A percentile compares a stretch with the other conserved stretches of the same genome.
phyloP scores from a whole-genome alignment of 805 yeast species.

The Yarrowia divulgata region DNA sequence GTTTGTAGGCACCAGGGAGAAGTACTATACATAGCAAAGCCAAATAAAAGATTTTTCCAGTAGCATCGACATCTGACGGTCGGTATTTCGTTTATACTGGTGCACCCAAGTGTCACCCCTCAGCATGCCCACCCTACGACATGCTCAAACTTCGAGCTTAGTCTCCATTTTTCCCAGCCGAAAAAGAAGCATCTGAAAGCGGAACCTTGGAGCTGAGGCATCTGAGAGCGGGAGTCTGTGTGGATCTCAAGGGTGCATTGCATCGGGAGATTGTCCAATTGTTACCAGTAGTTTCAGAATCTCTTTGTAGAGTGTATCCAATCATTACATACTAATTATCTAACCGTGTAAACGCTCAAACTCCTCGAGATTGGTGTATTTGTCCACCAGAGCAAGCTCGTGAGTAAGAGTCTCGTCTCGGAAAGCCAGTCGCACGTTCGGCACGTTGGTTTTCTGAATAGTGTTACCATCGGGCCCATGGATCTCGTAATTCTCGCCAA shows the following conservation, averaged over 20 bases:
- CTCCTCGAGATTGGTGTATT: conserved; percentile 44
- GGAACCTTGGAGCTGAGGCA: conserved; percentile 4
- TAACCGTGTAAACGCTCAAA: conserved; percentile 26
- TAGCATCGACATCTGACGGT: no score
- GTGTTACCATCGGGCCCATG: conserved; percentile 83
- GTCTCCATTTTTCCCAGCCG: neutral
- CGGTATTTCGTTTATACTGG: no score
- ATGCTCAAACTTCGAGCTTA: conserved; percentile 7
- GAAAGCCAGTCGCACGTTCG: conserved; percentile 82
- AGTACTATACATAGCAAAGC: no score
- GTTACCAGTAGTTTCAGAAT: neutral
- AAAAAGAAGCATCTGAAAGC: neutral
- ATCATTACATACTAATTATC: neutral
- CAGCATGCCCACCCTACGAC: neutral
- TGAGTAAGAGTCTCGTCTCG: conserved; percentile 84
- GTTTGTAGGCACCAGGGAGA: no score
- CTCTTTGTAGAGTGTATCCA: no score
- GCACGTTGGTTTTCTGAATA: conserved; percentile 93
- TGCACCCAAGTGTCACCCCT: no score
- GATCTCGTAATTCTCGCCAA: conserved; percentile 64
- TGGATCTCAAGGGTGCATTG: neutral
- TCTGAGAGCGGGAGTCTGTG: neutral
- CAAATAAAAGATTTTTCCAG: no score
- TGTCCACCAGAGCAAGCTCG: conserved; percentile 57
- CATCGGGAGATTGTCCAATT: neutral